phyloP scores from a whole-genome alignment of 345 rosid genomes.

The Fremontodendron californicum region DNA sequence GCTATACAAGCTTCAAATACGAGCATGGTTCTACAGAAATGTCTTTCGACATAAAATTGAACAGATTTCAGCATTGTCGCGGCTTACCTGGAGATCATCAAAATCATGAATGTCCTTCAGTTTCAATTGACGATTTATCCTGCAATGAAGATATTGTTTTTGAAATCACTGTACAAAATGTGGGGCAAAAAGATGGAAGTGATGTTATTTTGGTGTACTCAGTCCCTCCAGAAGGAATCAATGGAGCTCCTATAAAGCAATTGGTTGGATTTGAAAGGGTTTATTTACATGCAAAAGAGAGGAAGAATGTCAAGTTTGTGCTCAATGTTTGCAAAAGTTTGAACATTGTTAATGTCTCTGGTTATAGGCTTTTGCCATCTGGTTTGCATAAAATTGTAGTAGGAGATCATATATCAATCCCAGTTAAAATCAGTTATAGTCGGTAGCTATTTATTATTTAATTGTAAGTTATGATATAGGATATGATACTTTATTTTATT shows the following conservation, averaged over 20 bases:
- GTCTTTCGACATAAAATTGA: not conserved
- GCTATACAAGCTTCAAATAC: conserved; percentile 32
- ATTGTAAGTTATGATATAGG: no score
- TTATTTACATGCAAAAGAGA: conserved; percentile 17
- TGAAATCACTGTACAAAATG: not conserved
- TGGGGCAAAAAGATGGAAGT: not conserved
- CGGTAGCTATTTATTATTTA: no score
- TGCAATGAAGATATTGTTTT: not conserved
- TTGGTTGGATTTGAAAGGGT: conserved; percentile 34
- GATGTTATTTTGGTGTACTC: conserved; percentile 30
- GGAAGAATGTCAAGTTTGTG: conserved; percentile 21
- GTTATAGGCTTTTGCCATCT: conserved; percentile 19
- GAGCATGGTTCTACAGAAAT: not conserved
- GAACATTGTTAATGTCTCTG: no score
- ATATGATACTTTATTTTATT: no score
- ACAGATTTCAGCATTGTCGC: not conserved
- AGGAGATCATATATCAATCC: conserved; percentile 24
- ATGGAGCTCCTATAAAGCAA: conserved; percentile 20
- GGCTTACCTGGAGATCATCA: not conserved
- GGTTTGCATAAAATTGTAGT: conserved; percentile 30
- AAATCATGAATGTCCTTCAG: not conserved
- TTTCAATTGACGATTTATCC: no score
- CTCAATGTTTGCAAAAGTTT: conserved; percentile 33
- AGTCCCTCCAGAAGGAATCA: conserved; percentile 26
- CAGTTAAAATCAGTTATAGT: not conserved